Evolutionary conservation across 164 flowering plant species (phyloP).

Genomic region (Dillenia turbinata): DNA sequence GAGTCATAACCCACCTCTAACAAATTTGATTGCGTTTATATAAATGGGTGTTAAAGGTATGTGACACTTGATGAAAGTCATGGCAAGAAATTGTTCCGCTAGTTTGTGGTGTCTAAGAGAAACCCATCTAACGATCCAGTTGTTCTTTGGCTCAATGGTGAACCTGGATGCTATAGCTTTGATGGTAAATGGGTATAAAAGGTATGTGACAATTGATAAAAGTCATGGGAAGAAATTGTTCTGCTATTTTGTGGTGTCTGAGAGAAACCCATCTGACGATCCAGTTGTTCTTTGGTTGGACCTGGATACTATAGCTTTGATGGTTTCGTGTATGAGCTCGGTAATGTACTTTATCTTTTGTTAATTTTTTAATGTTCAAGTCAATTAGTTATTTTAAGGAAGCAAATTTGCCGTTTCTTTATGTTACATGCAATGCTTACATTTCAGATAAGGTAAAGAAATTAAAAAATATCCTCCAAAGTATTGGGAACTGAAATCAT

Average conservation of each 20-base stretch:
- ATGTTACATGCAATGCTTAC: no score
- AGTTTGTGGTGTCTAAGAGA: constrained; percentile 74
- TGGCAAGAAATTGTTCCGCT: constrained; percentile 73
- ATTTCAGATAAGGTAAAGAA: no score
- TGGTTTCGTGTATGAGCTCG: constrained; percentile 93
- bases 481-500: no score
- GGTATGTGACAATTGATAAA: constrained; percentile 74
- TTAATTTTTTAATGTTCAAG: no score
- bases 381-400: no score
- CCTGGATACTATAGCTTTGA: constrained; percentile 58
- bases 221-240: constrained; percentile 58
- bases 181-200: constrained; percentile 47
- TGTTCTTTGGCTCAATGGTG: constrained; percentile 98
- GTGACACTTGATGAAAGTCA: constrained; percentile 56
- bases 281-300: constrained; percentile 97
- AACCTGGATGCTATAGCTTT: constrained; percentile 59
- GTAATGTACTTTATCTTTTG: constrained; percentile 24
- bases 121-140: constrained; percentile 73
- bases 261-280: constrained; percentile 63
- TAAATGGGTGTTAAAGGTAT: constrained; percentile 48
- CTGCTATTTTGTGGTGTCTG: constrained; percentile 80
- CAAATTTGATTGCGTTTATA: no score
- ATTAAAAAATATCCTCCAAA: no score
- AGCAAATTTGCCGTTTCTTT: no score
- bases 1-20: no score